These are phyloP conservation scores for Obba rivulosa DNA, from an alignment of 768 basidiomycete species.

Conservation along the genomic window DNA sequence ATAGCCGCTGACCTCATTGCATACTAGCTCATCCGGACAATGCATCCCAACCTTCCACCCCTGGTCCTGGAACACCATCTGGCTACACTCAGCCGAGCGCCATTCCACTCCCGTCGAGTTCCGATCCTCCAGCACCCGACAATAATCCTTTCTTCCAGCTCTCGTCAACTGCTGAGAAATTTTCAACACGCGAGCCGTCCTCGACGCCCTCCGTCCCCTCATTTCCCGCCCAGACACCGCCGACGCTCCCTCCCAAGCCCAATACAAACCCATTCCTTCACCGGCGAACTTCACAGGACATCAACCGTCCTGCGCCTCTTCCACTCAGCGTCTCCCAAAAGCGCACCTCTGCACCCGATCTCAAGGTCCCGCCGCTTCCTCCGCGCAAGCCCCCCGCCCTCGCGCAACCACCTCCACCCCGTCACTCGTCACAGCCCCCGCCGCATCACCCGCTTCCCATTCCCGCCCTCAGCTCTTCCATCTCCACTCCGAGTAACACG, in stretches of 20 bases:
- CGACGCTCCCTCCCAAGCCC: slow-evolving; percentile 19
- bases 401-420: slow-evolving; percentile 31
- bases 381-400: slow-evolving; percentile 40
- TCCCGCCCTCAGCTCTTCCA: slow-evolving; percentile 7
- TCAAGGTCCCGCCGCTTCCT: slow-evolving; percentile 40
- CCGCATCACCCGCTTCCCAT: slow-evolving; percentile 4
- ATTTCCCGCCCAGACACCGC: slow-evolving; percentile 3
- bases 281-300: slow-evolving; percentile 20
- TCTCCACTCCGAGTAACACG: slow-evolving; percentile 35
- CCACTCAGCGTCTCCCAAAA: slow-evolving; percentile 5
- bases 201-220: slow-evolving; percentile 3
- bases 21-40: no score
- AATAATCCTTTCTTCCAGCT: slow-evolving; percentile 10
- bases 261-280: slow-evolving; percentile 37
- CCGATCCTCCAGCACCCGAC: slow-evolving; percentile 12
- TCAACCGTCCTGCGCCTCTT: slow-evolving; percentile 9
- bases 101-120: not conserved
- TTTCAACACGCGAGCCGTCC: not conserved
- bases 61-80: no score
- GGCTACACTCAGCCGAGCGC: no score
- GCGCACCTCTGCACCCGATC: slow-evolving; percentile 4
- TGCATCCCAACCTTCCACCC: no score
- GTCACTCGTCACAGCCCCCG: slow-evolving; percentile 25
- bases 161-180: not conserved
- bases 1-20: no score